Conservation (phyloP, 805 yeast species). For the Wickerhamiella domercqiae region DNA sequence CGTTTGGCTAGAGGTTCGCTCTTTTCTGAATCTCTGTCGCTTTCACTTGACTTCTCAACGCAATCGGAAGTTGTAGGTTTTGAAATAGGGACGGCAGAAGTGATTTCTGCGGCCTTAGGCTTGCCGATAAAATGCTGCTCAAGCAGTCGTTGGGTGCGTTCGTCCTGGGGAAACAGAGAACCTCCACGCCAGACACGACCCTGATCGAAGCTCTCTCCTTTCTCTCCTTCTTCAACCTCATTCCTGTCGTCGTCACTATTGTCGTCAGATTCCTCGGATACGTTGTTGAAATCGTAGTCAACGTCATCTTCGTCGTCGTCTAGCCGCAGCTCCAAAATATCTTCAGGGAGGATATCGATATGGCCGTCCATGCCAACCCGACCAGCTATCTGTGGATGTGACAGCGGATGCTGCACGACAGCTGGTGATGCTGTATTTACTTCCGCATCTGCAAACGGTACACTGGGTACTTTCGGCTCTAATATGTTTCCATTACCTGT, state of each 20-base stretch:
- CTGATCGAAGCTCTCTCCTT: slow-evolving; percentile 26
- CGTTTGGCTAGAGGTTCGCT: neutral
- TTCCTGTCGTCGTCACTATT: slow-evolving; percentile 23
- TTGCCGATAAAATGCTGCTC: slow-evolving; percentile 2
- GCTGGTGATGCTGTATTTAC: no score
- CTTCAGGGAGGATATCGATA: slow-evolving; percentile 11
- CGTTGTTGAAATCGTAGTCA: slow-evolving; percentile 24
- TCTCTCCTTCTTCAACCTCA: slow-evolving; percentile 27
- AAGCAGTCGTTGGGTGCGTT: slow-evolving; percentile 10
- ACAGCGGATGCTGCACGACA: neutral
- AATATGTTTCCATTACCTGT: no score
- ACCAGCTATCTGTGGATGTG: no score
- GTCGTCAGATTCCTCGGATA: slow-evolving; percentile 37
- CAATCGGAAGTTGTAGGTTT: no score
- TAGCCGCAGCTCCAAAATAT: slow-evolving; percentile 20
- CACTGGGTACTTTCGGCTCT: neutral
- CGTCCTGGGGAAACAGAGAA: slow-evolving; percentile 21
- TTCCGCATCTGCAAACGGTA: neutral
- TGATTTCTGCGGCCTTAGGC: no score
- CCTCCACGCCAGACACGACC: slow-evolving; percentile 25
- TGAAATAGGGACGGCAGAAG: no score
- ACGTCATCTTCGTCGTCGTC: slow-evolving; percentile 33
- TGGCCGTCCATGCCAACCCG: no score
- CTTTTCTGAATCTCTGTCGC: neutral
- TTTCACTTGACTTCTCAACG: neutral